phyloP scores from a whole-genome alignment of 2,329 filamentous ascomycete genomes.

The Colletotrichum sojae region DNA sequence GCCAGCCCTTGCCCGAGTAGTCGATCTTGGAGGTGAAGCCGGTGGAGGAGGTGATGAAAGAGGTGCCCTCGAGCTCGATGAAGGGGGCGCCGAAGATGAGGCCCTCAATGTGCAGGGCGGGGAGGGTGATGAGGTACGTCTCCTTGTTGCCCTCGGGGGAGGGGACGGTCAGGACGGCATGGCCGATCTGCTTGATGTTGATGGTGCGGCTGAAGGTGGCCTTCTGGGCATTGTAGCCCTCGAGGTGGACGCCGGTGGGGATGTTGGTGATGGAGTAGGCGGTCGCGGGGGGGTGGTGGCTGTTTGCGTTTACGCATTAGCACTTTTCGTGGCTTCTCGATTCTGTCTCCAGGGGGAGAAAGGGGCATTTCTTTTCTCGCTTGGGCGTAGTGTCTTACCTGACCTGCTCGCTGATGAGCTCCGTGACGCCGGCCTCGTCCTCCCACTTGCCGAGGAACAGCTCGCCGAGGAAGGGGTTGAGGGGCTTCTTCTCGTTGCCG shows the following conservation, averaged over 20 bases:
- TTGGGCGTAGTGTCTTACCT: conserved; percentile 61
- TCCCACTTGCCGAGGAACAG: conserved; percentile 94
- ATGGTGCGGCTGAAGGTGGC: conserved; percentile 95
- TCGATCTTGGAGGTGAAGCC: conserved; percentile 93
- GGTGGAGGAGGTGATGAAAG: conserved; percentile 87
- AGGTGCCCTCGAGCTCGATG: conserved; percentile 88
- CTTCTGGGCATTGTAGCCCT: conserved; percentile 97
- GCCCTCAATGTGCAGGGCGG: conserved; percentile 92
- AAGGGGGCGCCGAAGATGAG: conserved; percentile 89
- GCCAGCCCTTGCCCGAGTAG: conserved; percentile 94
- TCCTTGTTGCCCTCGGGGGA: conserved; percentile 64
- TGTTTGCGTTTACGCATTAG: conserved; percentile 46
- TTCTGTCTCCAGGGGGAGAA: too few species aligned
- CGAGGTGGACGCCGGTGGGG: conserved; percentile 82
- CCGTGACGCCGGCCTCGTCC: conserved; percentile 84
- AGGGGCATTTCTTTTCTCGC: neutral
- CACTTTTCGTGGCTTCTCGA: too few species aligned
- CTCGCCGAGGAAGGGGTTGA: conserved; percentile 97
- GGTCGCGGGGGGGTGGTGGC: conserved; percentile 94
- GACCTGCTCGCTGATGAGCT: conserved; percentile 94
- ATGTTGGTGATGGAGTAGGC: conserved; percentile 94
- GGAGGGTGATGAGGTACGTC: conserved; percentile 91
- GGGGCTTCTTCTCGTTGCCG: conserved; percentile 96
- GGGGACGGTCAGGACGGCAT: conserved; percentile 85
- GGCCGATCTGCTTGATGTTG: conserved; percentile 94